Base-by-base conservation (phyloP, 352 stramenopile species). In the Phytophthora litchii region DNA sequence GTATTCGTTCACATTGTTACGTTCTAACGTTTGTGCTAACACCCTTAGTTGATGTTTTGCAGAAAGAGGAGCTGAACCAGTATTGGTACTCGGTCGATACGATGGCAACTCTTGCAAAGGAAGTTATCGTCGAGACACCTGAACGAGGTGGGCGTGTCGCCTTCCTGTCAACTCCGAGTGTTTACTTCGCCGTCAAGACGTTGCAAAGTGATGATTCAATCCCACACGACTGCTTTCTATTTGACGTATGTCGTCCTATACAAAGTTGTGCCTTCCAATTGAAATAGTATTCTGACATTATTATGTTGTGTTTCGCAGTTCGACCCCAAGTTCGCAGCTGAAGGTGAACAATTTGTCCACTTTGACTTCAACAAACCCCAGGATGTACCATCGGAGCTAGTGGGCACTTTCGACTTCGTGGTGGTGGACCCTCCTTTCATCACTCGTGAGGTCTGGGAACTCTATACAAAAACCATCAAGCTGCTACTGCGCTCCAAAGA, bases 351-450 rank as follows among this genome's bases (percentile, higher is more conserved):
- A 7, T 98, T 97, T 54, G 72, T 98, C 3, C 74, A 55, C 2
- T 98, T 96, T 57, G 91, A 98, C 69, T 98, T 94, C 70, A 89
- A 96, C 49, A 41, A 88, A 31, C 90, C 92, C 16, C 60, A 78
- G 20, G 62, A 76, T 0, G 72, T 98, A 17, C 67, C 87, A 7
- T 36, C 46, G 9, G 65, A 78, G 3, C 54, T 94, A 2, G 57
- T 69, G 25, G 54, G 75, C n/a, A 80, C 64, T 7, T 96, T 98
- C 69, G 89, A 98, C 60, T 86, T 97, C 60, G 68, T 98, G 23
- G 78, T 98, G 11, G 92, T 98, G 41, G 95, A 98, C 70, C 95
- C 95, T 55, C 94, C 94, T 47, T 98, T 98, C 64, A 98, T 98
- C 64, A 97, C 94, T 34, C 78, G 83, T 21, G 80, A 97, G 25